phyloP scores from a whole-genome alignment of 148 eudicot species.

The Rhododendron molle region DNA sequence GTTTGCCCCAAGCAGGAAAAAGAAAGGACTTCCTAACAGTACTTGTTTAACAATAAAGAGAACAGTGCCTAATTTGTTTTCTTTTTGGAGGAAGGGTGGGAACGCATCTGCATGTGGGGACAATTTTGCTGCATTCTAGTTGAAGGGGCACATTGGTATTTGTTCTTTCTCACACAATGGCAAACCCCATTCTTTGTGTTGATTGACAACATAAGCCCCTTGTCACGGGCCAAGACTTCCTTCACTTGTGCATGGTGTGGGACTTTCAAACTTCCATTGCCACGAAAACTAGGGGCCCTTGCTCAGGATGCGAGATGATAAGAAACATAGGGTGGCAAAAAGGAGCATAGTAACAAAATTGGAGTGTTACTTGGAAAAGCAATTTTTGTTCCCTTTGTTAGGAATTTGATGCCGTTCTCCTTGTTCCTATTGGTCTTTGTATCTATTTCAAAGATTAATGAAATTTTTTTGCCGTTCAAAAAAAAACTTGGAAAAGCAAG shows the following conservation, averaged over 20 bases:
- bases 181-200: not conserved
- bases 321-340: not conserved
- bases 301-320: not conserved
- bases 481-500: not conserved
- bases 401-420: too few relatives aligned
- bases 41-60: not conserved
- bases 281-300: not conserved
- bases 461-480: too few relatives aligned
- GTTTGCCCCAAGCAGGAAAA: not conserved
- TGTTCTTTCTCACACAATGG: not conserved
- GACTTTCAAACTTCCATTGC: not conserved
- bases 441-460: too few relatives aligned
- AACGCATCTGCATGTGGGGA: not conserved
- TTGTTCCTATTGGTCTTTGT: too few relatives aligned
- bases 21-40: not conserved
- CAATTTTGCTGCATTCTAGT: not conserved
- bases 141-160: not conserved
- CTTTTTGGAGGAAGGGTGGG: not conserved
- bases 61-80: not conserved
- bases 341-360: not conserved
- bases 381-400: not conserved
- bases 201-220: not conserved
- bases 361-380: not conserved
- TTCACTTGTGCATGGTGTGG: not conserved
- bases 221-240: too few relatives aligned